A percentile compares a stretch with the other conserved stretches of the same genome.
Evolutionary conservation across 1,284 basidiomycete genomes (phyloP).

Genomic region (Sporisorium graminicola): DNA sequence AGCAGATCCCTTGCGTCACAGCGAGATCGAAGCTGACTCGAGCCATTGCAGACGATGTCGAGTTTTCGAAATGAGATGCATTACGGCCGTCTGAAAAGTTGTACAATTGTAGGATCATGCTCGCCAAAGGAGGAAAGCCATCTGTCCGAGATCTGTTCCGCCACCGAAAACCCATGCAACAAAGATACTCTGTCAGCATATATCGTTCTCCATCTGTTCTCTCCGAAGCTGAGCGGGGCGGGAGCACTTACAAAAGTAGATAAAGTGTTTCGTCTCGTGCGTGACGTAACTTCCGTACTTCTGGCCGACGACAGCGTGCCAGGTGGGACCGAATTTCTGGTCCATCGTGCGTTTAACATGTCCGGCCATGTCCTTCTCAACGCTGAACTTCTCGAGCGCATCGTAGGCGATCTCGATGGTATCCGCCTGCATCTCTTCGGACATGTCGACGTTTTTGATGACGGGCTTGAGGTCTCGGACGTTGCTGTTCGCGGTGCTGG

Average conservation of each 20-base stretch:
- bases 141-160: slow-evolving; percentile 61
- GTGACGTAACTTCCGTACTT: slow-evolving; percentile 93
- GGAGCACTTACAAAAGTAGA: slow-evolving; percentile 67
- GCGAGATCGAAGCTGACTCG: not conserved
- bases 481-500: not conserved
- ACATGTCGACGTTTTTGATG: slow-evolving; percentile 98
- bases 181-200: not conserved
- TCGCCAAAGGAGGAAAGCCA: slow-evolving; percentile 68
- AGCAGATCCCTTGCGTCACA: too few relatives aligned
- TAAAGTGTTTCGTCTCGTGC: slow-evolving; percentile 73
- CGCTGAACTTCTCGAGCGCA: slow-evolving; percentile 88
- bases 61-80: not conserved
- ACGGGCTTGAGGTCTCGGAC: slow-evolving; percentile 74
- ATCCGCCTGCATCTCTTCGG: slow-evolving; percentile 93
- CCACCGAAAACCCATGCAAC: not conserved
- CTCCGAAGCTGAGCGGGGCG: not conserved
- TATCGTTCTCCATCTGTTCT: not conserved
- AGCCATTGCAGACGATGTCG: too few relatives aligned
- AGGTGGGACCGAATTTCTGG: slow-evolving; percentile 88
- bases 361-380: slow-evolving; percentile 96
- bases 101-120: slow-evolving; percentile 36
- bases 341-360: slow-evolving; percentile 99
- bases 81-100: not conserved
- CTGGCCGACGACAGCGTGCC: slow-evolving; percentile 98
- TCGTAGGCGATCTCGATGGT: slow-evolving; percentile 86